Percentiles rank a stretch among this genome's conserved stretches.
Evolutionary conservation across 495 filamentous ascomycete genomes (phyloP).

Genomic region (Podospora conica): DNA sequence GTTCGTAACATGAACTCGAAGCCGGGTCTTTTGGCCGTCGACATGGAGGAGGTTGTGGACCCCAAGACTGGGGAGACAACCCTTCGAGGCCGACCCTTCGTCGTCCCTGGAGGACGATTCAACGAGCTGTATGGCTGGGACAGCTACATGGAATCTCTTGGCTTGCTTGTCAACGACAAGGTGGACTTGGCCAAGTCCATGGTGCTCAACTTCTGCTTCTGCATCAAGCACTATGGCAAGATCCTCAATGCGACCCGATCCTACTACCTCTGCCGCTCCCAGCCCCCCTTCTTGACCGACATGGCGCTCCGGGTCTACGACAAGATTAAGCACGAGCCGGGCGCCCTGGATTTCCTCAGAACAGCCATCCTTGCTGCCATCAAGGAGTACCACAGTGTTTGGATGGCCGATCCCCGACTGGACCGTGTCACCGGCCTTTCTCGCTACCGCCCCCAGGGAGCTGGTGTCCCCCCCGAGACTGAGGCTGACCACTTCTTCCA

Average conservation of each 20-base stretch:
- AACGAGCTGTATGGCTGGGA: conserved; percentile 98
- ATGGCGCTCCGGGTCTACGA: conserved; percentile 90
- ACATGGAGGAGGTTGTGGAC: conserved; percentile 71
- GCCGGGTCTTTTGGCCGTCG: conserved; percentile 83
- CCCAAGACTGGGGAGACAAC: conserved; percentile 57
- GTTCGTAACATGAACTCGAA: conserved; percentile 66
- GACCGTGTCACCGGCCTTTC: conserved; percentile 80
- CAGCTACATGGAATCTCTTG: conserved; percentile 92
- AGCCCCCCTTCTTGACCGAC: conserved; percentile 95
- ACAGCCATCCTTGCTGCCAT: conserved; percentile 81
- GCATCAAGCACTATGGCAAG: conserved; percentile 96
- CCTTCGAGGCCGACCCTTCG: conserved; percentile 78
- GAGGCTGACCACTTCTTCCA: conserved; percentile 84
- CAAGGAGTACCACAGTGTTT: conserved; percentile 92
- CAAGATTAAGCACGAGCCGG: conserved; percentile 74
- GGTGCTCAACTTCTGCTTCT: conserved; percentile 94
- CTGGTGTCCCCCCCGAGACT: conserved; percentile 90
- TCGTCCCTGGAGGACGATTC: conserved; percentile 93
- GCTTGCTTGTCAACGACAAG: conserved; percentile 73
- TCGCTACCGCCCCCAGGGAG: conserved; percentile 81
- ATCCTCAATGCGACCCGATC: conserved; percentile 94
- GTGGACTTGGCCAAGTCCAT: conserved; percentile 83
- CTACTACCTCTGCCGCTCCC: conserved; percentile 89
- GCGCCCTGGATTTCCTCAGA: conserved; percentile 68
- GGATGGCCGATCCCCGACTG: conserved; percentile 72